These are phyloP conservation scores for Babesia bigemina DNA, from an alignment of 169 alveolate species.

Conservation along the genomic window DNA sequence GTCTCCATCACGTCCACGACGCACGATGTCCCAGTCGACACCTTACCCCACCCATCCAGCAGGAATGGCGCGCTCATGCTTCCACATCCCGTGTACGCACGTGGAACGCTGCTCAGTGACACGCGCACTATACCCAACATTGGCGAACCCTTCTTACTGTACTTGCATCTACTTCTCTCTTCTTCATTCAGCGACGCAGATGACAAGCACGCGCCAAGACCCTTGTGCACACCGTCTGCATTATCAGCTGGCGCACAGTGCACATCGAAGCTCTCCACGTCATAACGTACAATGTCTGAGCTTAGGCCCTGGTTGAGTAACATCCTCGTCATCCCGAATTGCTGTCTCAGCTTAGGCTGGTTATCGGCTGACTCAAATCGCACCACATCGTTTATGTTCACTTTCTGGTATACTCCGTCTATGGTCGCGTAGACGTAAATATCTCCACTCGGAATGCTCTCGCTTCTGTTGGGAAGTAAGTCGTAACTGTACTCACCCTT, in stretches of 20 bases:
- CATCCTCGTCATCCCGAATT: background rate
- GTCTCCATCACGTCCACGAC: slow-evolving; percentile 39
- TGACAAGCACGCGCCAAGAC: background rate
- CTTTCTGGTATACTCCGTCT: slow-evolving; percentile 2
- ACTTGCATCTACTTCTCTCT: background rate
- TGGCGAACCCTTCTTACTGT: background rate
- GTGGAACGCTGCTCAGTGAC: background rate
- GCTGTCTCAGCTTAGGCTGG: background rate
- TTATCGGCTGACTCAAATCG: too few relatives aligned
- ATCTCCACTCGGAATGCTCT: background rate
- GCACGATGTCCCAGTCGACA: background rate
- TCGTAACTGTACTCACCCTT: background rate
- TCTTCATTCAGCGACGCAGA: too few relatives aligned
- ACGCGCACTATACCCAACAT: slow-evolving; percentile 27
- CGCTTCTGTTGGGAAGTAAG: slow-evolving; percentile 1
- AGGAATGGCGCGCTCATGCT: slow-evolving; percentile 3
- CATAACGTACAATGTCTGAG: background rate
- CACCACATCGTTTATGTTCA: background rate
- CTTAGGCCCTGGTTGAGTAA: background rate
- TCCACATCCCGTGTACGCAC: slow-evolving; percentile 21
- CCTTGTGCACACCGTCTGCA: background rate
- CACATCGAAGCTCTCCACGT: slow-evolving; percentile 1
- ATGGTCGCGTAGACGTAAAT: slow-evolving; percentile 9
- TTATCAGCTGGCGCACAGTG: background rate
- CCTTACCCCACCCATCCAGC: background rate